Conservation (phyloP, 208 protist species). For the Crithidia acanthocephali region DNA sequence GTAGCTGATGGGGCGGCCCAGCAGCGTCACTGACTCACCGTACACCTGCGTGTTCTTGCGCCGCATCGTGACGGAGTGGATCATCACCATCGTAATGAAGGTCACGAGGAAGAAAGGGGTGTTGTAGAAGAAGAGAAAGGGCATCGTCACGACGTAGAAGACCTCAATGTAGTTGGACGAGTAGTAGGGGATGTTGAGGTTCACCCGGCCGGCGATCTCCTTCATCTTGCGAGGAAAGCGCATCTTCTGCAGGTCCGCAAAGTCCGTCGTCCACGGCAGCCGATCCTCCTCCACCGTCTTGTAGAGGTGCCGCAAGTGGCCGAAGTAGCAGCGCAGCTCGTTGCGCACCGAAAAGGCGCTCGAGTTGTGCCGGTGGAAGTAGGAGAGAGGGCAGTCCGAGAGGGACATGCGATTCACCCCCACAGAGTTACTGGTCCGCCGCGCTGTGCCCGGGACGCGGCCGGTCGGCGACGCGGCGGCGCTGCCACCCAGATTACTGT, state of each 20-base stretch:
- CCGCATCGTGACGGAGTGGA: conserved; percentile 48
- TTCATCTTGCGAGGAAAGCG: conserved; percentile 41
- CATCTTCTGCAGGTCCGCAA: conserved; percentile 64
- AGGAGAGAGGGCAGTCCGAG: conserved; percentile 30
- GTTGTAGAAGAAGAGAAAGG: conserved; percentile 72
- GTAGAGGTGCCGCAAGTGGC: conserved; percentile 25
- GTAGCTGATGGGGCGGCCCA: conserved; percentile 52
- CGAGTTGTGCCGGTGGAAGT: conserved; percentile 39
- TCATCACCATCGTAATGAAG: conserved; percentile 34
- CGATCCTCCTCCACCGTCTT: conserved; percentile 50
- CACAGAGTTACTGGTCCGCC: not conserved
- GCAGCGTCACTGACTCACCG: conserved; percentile 30
- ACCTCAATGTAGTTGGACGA: conserved; percentile 76
- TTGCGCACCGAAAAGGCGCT: conserved; percentile 30
- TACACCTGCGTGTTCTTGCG: conserved; percentile 35
- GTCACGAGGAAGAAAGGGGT: conserved; percentile 57
- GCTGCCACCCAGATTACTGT: not conserved
- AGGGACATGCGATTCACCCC: conserved; percentile 14
- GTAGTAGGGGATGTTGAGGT: conserved; percentile 90
- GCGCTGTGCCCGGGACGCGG: not conserved
- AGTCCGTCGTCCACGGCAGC: conserved; percentile 80
- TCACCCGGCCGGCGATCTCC: conserved; percentile 58
- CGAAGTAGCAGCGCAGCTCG: conserved; percentile 26
- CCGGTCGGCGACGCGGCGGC: not conserved
- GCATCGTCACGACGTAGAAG: conserved; percentile 60